phyloP scores from a whole-genome alignment of 805 yeast species.

The Yarrowia keelungensis region DNA sequence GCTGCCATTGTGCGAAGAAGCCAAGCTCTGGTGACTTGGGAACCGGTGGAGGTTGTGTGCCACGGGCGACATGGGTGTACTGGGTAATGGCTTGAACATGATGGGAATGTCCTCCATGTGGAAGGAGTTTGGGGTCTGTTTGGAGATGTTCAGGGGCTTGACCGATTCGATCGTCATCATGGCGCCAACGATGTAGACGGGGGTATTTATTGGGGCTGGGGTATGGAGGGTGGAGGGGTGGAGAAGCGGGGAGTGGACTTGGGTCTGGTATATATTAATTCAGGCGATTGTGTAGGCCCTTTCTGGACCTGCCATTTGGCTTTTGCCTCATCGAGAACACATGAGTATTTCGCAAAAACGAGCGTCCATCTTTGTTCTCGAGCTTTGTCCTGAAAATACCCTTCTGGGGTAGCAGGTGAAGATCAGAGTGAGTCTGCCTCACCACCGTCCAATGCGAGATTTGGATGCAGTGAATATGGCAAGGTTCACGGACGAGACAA shows the following conservation, averaged over 20 bases:
- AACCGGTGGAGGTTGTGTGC: conserved; percentile 3
- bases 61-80: not conserved
- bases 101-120: not conserved
- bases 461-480: not conserved
- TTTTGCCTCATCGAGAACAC: conserved; percentile 20
- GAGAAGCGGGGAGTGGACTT: not conserved
- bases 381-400: not conserved
- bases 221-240: not conserved
- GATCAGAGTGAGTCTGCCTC: conserved; percentile 3
- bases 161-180: conserved; percentile 7
- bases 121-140: not conserved
- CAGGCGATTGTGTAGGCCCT: not conserved
- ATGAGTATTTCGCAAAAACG: not conserved
- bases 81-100: not conserved
- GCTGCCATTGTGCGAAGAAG: not conserved
- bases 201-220: conserved; percentile 24
- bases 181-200: not conserved
- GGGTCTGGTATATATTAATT: conserved; percentile 1
- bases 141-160: conserved; percentile 25
- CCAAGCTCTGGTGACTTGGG: conserved; percentile 8
- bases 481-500: not conserved
- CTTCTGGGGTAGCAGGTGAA: conserved; percentile 5
- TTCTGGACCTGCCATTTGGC: not conserved
- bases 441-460: not conserved
- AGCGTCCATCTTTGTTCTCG: not conserved